phyloP scores from a whole-genome alignment of 2,329 filamentous ascomycete genomes.

The Diaporthe velutina region DNA sequence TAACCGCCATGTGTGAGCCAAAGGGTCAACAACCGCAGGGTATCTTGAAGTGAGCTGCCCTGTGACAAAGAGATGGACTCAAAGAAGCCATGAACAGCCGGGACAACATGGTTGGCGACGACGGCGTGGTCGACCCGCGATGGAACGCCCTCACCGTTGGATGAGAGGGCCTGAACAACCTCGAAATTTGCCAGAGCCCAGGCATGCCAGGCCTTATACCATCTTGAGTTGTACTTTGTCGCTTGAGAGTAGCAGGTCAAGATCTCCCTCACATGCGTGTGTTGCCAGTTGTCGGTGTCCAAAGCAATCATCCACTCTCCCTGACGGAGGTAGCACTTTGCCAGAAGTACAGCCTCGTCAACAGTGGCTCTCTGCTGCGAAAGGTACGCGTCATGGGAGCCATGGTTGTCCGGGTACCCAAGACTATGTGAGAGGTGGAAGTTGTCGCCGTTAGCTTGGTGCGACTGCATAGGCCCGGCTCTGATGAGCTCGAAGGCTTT shows the following conservation, averaged over 20 bases:
- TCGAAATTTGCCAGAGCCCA: constrained; percentile 99
- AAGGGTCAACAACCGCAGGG: constrained; percentile 88
- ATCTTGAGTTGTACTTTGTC: constrained; percentile 92
- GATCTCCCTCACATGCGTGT: constrained; percentile 88
- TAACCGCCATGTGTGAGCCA: constrained; percentile 97
- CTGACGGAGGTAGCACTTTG: constrained; percentile 95
- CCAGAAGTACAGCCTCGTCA: constrained; percentile 79
- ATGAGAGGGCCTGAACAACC: constrained; percentile 86
- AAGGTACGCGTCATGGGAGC: constrained; percentile 59
- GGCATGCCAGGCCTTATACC: constrained; percentile 99
- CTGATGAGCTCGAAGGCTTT: constrained; percentile 66
- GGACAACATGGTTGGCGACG: constrained; percentile 90
- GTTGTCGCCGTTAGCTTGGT: constrained; percentile 58
- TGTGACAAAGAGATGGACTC: constrained; percentile 94
- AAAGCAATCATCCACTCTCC: constrained; percentile 94
- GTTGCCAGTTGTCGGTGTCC: constrained; percentile 90
- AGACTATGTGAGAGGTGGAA: constrained; percentile 60
- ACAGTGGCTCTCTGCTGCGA: constrained; percentile 65
- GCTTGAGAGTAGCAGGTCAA: constrained; percentile 91
- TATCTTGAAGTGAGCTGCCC: constrained; percentile 95
- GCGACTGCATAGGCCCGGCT: constrained; percentile 60
- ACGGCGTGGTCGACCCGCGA: constrained; percentile 70
- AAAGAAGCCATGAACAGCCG: constrained; percentile 96
- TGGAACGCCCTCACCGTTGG: constrained; percentile 70
- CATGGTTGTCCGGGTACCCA: constrained; percentile 61